A percentile compares a stretch with the other conserved stretches of the same genome.
Conservation (phyloP, 1,139 yeast genomes). For the Nakaseomyces uthaithaninus region DNA sequence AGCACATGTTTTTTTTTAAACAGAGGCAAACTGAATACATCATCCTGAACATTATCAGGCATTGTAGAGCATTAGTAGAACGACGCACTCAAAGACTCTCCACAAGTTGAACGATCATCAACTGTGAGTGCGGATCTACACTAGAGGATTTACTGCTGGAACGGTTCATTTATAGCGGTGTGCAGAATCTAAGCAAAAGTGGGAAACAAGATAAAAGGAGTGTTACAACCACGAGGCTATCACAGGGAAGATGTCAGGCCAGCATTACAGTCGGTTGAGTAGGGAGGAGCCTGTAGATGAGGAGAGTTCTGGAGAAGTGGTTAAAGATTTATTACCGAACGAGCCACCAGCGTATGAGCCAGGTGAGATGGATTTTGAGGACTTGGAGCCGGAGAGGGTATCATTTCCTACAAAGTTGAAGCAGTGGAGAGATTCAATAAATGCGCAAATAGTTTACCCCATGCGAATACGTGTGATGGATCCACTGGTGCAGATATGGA, state of each 20-base stretch:
- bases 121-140: too few relatives aligned
- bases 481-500: slow-evolving; percentile 24
- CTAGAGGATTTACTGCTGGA: too few relatives aligned
- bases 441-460: slow-evolving; percentile 18
- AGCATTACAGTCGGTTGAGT: slow-evolving; percentile 2
- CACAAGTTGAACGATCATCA: too few relatives aligned
- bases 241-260: not conserved
- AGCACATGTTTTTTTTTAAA: too few relatives aligned
- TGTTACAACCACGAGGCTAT: not conserved
- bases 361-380: slow-evolving; percentile 4
- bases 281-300: slow-evolving; percentile 1
- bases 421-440: slow-evolving; percentile 4
- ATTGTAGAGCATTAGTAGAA: too few relatives aligned
- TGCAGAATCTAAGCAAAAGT: too few relatives aligned
- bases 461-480: slow-evolving; percentile 24
- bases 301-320: not conserved
- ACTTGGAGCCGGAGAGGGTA: not conserved
- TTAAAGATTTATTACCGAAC: not conserved
- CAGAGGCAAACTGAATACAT: too few relatives aligned
- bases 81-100: too few relatives aligned
- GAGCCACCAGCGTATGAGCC: slow-evolving; percentile 9
- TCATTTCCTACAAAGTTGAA: not conserved
- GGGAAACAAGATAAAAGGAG: not conserved
- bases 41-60: too few relatives aligned
- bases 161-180: too few relatives aligned